These are phyloP conservation scores for Kodamaea derodonti DNA, from an alignment of 1,139 yeast species.

Conservation along the genomic window DNA sequence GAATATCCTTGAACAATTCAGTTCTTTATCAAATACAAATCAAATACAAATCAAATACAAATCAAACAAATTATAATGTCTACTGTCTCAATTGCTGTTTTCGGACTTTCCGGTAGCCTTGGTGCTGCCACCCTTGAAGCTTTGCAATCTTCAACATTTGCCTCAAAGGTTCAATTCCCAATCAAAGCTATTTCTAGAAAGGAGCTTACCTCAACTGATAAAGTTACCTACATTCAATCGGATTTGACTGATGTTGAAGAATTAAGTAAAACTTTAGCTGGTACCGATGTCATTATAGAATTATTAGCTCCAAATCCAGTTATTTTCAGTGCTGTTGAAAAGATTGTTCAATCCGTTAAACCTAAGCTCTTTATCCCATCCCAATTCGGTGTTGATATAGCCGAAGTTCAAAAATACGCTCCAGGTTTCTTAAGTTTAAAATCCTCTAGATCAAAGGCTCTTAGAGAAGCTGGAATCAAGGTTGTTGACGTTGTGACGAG, in stretches of 20 bases:
- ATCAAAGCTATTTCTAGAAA: constrained; percentile 49
- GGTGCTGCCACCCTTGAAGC: constrained; percentile 48
- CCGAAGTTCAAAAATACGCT: constrained; percentile 17
- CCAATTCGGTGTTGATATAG: constrained; percentile 52
- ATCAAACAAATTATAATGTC: constrained; percentile 1
- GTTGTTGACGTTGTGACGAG: constrained; percentile 46
- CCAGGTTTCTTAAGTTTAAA: constrained; percentile 38
- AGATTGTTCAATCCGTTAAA: constrained; percentile 34
- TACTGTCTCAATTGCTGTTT: constrained; percentile 36
- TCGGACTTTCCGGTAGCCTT: constrained; percentile 51
- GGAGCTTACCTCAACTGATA: constrained; percentile 29
- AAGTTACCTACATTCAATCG: constrained; percentile 37
- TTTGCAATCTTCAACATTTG: constrained; percentile 38
- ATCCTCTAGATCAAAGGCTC: constrained; percentile 31
- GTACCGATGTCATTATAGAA: constrained; percentile 50
- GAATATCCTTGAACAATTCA: too few relatives aligned
- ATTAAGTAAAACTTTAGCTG: constrained; percentile 33
- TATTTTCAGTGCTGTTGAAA: constrained; percentile 22
- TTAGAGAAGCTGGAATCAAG: constrained; percentile 47
- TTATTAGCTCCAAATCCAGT: constrained; percentile 29
- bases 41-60: too few relatives aligned
- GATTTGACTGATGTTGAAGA: constrained; percentile 21
- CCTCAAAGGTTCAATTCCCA: constrained; percentile 43
- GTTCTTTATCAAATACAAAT: too few relatives aligned
- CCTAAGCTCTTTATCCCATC: constrained; percentile 59